These are phyloP conservation scores for Beauveria australis DNA, from an alignment of 2,329 filamentous ascomycete species.

Conservation along the genomic window DNA sequence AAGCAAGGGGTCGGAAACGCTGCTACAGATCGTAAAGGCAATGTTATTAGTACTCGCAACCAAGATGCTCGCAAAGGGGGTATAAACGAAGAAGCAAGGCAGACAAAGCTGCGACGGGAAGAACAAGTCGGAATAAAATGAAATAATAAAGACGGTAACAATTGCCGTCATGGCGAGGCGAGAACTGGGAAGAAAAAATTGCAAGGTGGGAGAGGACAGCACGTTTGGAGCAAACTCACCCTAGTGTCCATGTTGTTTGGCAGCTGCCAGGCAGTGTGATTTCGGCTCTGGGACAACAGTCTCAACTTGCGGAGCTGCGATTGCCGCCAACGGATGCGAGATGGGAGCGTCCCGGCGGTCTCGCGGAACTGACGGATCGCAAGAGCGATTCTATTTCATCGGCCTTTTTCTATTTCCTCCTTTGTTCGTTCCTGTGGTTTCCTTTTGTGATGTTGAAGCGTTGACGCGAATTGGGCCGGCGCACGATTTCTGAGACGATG, in stretches of 20 bases:
- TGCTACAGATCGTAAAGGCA: constrained; percentile 14
- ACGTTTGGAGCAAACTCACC: constrained; percentile 20
- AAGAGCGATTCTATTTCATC: not conserved
- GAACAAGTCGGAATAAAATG: not conserved
- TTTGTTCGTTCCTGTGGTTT: not conserved
- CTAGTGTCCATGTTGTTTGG: constrained; percentile 26
- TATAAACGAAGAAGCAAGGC: constrained; percentile 1
- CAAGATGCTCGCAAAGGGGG: constrained; percentile 10
- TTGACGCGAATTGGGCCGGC: not conserved
- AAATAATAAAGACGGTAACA: constrained; percentile 1
- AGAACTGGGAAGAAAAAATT: not conserved
- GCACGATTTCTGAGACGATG: not conserved
- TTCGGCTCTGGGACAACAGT: constrained; percentile 12
- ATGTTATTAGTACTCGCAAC: constrained; percentile 6
- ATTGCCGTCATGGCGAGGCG: constrained; percentile 8
- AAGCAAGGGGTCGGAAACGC: constrained; percentile 39
- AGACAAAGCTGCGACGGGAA: not conserved
- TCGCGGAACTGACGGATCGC: not conserved
- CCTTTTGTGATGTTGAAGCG: not conserved
- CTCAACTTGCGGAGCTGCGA: constrained; percentile 9
- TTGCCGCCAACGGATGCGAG: not conserved
- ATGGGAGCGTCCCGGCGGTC: not conserved
- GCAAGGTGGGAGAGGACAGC: constrained; percentile 1
- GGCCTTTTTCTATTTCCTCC: not conserved
- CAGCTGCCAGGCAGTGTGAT: constrained; percentile 12